Percentiles rank a stretch among this genome's conserved stretches.
These are phyloP conservation scores for Blastocystis sp. DNA, from an alignment of 352 stramenopile species.

Conservation along the genomic window DNA sequence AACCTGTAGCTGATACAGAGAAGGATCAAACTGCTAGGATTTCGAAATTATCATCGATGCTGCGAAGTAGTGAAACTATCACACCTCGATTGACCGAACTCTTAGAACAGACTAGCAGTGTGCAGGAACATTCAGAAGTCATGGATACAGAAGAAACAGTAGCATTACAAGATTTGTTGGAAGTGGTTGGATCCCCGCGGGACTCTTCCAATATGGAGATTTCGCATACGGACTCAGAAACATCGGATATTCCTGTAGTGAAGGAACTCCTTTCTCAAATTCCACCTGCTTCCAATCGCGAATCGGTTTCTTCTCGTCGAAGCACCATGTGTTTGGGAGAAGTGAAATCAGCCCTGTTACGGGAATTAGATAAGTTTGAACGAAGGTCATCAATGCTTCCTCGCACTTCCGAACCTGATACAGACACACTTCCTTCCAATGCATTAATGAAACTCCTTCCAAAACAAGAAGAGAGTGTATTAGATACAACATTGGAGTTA, in stretches of 20 bases:
- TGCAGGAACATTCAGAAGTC: not conserved
- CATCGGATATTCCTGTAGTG: not conserved
- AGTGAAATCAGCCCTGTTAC: conserved; percentile 14
- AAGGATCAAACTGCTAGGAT: not conserved
- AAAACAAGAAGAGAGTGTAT: not conserved
- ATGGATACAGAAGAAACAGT: conserved; percentile 48
- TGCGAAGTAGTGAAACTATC: not conserved
- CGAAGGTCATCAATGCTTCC: not conserved
- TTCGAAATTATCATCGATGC: too few relatives aligned
- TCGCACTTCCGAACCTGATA: not conserved
- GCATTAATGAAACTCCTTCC: conserved; percentile 9
- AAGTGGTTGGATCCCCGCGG: not conserved
- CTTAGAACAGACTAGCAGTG: not conserved
- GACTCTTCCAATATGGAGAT: conserved; percentile 52
- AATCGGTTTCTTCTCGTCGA: not conserved
- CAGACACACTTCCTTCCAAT: not conserved
- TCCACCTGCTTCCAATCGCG: not conserved
- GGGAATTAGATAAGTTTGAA: conserved; percentile 9
- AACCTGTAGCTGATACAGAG: not conserved
- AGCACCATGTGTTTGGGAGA: conserved; percentile 5
- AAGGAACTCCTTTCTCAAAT: not conserved
- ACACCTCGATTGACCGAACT: not conserved
- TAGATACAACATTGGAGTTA: conserved; percentile 24
- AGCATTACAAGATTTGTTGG: not conserved
- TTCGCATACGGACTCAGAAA: not conserved